phyloP scores from a whole-genome alignment of 1,139 yeast genomes.

The Suhomyces bokatorum region DNA sequence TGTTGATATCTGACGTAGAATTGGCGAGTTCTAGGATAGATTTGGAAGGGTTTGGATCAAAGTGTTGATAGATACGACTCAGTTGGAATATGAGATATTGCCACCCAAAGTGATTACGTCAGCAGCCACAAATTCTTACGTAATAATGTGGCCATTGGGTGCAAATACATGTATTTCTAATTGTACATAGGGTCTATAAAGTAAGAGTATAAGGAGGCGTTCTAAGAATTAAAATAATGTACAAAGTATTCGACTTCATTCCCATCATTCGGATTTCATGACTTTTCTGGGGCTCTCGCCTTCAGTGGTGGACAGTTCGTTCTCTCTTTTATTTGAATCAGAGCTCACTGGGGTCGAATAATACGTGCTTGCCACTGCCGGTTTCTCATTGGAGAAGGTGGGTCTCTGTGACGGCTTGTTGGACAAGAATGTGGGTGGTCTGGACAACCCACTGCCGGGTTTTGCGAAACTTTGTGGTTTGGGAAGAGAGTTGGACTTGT shows the following conservation, averaged over 20 bases:
- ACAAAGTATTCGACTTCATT: neutral
- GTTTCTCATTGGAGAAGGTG: neutral
- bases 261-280: constrained; percentile 13
- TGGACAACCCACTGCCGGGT: constrained; percentile 20
- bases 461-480: constrained; percentile 19
- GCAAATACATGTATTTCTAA: neutral
- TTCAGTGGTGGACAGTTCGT: constrained; percentile 6
- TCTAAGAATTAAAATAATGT: constrained; percentile 6
- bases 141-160: neutral
- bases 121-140: neutral
- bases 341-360: constrained; percentile 1
- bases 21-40: neutral
- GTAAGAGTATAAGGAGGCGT: neutral
- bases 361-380: neutral
- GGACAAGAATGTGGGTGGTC: constrained; percentile 25
- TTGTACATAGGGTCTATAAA: neutral
- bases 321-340: constrained; percentile 12
- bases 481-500: constrained; percentile 13
- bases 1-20: neutral
- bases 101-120: neutral
- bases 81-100: neutral
- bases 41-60: neutral
- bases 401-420: constrained; percentile 18
- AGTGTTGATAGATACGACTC: neutral
- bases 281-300: constrained; percentile 14